These are phyloP conservation scores for Brassica cretica DNA, from an alignment of 345 rosid species.

Conservation along the genomic window DNA sequence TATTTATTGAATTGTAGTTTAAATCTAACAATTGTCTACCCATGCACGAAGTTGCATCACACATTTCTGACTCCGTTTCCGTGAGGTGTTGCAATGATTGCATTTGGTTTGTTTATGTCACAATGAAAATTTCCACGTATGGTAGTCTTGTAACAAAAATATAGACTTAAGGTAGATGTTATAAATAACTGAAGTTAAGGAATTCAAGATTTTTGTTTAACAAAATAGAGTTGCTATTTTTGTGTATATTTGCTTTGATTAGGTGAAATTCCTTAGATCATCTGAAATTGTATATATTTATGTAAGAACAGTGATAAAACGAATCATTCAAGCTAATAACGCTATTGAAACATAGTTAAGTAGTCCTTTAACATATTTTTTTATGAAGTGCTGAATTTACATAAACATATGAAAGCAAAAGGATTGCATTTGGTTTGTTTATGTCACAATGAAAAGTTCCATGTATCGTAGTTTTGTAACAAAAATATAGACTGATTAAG, in stretches of 20 bases:
- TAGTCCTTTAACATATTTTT: background rate
- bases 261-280: background rate
- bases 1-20: constrained; percentile 8
- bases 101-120: background rate
- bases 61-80: constrained; percentile 7
- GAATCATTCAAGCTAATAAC: background rate
- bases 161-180: background rate
- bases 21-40: background rate
- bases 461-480: background rate
- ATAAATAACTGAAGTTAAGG: background rate
- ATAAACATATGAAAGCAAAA: background rate
- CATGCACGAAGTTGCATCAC: constrained; percentile 21
- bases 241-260: background rate
- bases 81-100: constrained; percentile 8
- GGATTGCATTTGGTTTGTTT: constrained; percentile 7
- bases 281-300: background rate
- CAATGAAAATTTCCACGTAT: background rate
- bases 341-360: background rate
- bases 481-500: background rate
- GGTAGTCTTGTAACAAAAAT: background rate
- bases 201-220: background rate
- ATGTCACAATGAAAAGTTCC: background rate
- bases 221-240: background rate
- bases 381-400: background rate
- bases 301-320: background rate